phyloP scores from a whole-genome alignment of 352 stramenopile genomes.

The Pythium insidiosum region DNA sequence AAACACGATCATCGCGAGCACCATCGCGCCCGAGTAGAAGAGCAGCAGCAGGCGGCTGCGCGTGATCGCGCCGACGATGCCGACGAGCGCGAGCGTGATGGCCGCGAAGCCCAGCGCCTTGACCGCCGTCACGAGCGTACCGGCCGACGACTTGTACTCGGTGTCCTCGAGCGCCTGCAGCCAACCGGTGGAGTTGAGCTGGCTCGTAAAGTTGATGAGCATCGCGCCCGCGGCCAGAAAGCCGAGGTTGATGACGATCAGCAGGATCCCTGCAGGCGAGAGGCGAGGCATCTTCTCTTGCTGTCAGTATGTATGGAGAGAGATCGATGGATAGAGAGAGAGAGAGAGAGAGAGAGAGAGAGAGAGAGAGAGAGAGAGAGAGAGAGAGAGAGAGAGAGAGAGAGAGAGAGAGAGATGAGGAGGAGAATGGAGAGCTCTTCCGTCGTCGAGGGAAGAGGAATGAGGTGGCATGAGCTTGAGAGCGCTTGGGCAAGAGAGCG shows the following conservation, averaged over 20 bases:
- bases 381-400: too few relatives aligned
- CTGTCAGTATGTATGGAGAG: too few relatives aligned
- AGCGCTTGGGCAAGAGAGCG: too few relatives aligned
- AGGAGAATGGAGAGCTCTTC: too few relatives aligned
- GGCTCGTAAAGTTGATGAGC: slow-evolving; percentile 52
- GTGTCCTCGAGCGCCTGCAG: slow-evolving; percentile 64
- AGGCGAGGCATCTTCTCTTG: slow-evolving; percentile 26
- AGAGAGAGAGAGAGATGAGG: too few relatives aligned
- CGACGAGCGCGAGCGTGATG: slow-evolving; percentile 53
- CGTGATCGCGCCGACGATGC: slow-evolving; percentile 55
- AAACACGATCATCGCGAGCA: slow-evolving; percentile 63
- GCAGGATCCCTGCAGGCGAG: slow-evolving; percentile 37
- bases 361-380: too few relatives aligned
- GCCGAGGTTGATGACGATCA: slow-evolving; percentile 70
- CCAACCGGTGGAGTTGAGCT: slow-evolving; percentile 58
- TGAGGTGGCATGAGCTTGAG: too few relatives aligned
- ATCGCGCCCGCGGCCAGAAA: slow-evolving; percentile 59
- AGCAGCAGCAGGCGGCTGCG: slow-evolving; percentile 63
- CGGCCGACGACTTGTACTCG: slow-evolving; percentile 46
- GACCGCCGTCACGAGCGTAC: slow-evolving; percentile 34
- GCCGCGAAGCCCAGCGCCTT: slow-evolving; percentile 41
- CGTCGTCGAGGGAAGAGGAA: too few relatives aligned
- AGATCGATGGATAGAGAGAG: too few relatives aligned
- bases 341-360: too few relatives aligned
- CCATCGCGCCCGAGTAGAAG: slow-evolving; percentile 67